A percentile compares a stretch with the other conserved stretches of the same genome.
Evolutionary conservation across 2,329 filamentous ascomycete genomes (phyloP).

Genomic region (Claviceps arundinis): DNA sequence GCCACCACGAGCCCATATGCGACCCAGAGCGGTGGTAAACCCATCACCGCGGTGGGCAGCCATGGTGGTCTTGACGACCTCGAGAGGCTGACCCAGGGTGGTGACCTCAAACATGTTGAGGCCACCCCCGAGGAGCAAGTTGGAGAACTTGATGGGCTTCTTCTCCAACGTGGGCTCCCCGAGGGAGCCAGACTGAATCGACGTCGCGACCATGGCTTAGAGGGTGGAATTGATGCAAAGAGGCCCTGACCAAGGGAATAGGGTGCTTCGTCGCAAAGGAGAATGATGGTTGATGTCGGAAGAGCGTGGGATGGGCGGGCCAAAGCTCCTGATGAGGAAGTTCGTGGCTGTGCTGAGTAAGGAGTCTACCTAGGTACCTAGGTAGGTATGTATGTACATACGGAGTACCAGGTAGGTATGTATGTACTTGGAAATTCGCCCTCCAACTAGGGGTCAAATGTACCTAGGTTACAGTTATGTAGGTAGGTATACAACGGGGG

Average conservation of each 20-base stretch:
- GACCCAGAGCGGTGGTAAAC: slow-evolving; percentile 66
- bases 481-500: no score
- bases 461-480: no score
- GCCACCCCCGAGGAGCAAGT: slow-evolving; percentile 84
- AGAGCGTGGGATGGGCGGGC: slow-evolving; percentile 5
- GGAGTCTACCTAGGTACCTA: not conserved
- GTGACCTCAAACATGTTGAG: slow-evolving; percentile 90
- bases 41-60: slow-evolving; percentile 87
- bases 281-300: slow-evolving; percentile 7
- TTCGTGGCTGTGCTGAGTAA: slow-evolving; percentile 3
- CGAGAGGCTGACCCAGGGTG: slow-evolving; percentile 63
- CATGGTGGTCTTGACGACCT: slow-evolving; percentile 99
- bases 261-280: slow-evolving; percentile 67
- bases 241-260: slow-evolving; percentile 98
- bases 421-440: no score
- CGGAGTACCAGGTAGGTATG: no score
- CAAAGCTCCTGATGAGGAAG: not conserved
- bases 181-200: slow-evolving; percentile 37
- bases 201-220: slow-evolving; percentile 49
- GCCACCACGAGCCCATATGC: slow-evolving; percentile 91
- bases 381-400: no score
- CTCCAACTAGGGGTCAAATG: no score
- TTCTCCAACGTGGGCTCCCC: slow-evolving; percentile 62
- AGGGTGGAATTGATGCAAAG: slow-evolving; percentile 35
- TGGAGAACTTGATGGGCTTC: slow-evolving; percentile 99